Evolutionary conservation across 192 early-diverging fungal genomes (phyloP).

Genomic region (Borealophlyctis nickersoniae): DNA sequence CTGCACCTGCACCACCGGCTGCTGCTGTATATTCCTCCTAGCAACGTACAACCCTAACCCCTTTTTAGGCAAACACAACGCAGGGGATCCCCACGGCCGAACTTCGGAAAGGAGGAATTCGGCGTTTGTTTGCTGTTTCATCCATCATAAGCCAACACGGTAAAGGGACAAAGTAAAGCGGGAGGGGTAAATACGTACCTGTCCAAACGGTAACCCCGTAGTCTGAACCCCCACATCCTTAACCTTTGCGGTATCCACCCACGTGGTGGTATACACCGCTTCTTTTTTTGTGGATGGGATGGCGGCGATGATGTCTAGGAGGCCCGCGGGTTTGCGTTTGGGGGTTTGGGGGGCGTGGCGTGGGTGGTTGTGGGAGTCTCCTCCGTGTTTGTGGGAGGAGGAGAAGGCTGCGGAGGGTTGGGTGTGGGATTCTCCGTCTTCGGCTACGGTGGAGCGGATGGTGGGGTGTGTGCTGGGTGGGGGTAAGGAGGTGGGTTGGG

Average conservation of each 20-base stretch:
- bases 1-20: neutral
- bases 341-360: conserved; percentile 21
- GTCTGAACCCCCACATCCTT: conserved; percentile 25
- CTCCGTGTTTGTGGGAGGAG: too few relatives aligned
- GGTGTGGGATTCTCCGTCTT: too few relatives aligned
- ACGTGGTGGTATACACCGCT: neutral
- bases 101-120: conserved; percentile 46
- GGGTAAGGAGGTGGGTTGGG: too few relatives aligned
- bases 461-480: too few relatives aligned
- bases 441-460: too few relatives aligned
- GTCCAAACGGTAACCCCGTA: conserved; percentile 19
- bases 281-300: conserved; percentile 19
- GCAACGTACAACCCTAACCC: conserved; percentile 22
- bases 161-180: too few relatives aligned
- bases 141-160: conserved; percentile 2
- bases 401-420: too few relatives aligned
- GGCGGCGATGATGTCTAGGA: conserved; percentile 36
- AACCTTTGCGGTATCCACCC: conserved; percentile 6
- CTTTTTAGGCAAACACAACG: conserved; percentile 39
- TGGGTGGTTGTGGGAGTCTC: too few relatives aligned
- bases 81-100: conserved; percentile 47
- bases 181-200: conserved; percentile 20
- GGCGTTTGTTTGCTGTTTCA: conserved; percentile 11
- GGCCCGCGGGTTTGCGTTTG: conserved; percentile 14
- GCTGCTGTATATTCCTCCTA: conserved; percentile 3